Evolutionary conservation across 805 yeast genomes (phyloP), one percentile per base, ranked within the genome.

Genomic region (Wickerhamiella alocasiicola): DNA sequence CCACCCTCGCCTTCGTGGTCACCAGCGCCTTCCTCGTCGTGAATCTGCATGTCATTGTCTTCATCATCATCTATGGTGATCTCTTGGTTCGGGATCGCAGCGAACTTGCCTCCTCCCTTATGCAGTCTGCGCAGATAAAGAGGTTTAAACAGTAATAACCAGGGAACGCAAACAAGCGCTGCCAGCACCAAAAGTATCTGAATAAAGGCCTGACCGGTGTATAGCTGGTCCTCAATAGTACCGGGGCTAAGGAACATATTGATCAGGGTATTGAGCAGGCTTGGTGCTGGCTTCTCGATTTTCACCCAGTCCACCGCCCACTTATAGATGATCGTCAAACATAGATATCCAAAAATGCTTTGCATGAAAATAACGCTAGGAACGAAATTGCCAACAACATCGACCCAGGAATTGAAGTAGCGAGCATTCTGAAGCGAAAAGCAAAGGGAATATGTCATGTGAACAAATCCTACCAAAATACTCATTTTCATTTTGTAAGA

Each of bases 401-500:
- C 97, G 49, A 91, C 76, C 44, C 59, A 61, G 21, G 91, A 81
- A 29, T 74, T 64, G 66, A 75, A 82, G 55, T 70, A 71, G 20
- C 72, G 54, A 51, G 80, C 81, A 59, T 91, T 91, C 40, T 80
- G 84, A 45, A 78, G 69, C 16, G 95, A 83, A 57, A 87, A 87
- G 57, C 73, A 59, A 54, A 75, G 76, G 6, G 95, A 82, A 62
- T 88, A 91, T 4, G 88, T 66, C 99, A 91, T 91, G 63, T 91
- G 99, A 31, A 69, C 64, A 62, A 80, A 88, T 4, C 99, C 99
- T 87, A 91, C 81, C 54, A 91, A 67, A 41, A 91, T 80, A 3
- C 97, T 87, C 47, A 91, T 67, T 57, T 91, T 91, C 99, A 91
- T 91, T 67, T 91, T 91, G 65, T 84, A 91, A 2, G 96, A 87